Percentiles rank a stretch among this genome's conserved stretches.
phyloP scores from a whole-genome alignment of 441 rosid species.

The Corymbia calophylla region DNA sequence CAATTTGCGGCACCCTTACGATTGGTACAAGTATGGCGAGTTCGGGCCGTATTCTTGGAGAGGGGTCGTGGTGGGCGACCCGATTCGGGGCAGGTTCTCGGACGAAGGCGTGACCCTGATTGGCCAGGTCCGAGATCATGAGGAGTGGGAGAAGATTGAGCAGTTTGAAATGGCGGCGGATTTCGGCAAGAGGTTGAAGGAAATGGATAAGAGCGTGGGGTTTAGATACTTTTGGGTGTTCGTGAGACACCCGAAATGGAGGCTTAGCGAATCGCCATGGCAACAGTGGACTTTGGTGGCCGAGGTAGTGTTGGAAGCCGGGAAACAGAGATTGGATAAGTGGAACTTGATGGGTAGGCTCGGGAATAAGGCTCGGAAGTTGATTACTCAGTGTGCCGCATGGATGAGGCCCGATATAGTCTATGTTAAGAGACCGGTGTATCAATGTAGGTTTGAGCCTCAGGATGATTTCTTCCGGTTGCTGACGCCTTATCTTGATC shows the following conservation, averaged over 20 bases:
- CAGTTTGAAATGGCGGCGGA: conserved; percentile 76
- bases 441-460: conserved; percentile 85
- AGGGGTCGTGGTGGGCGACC: conserved; percentile 87
- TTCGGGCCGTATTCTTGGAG: conserved; percentile 94
- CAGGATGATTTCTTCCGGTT: conserved; percentile 59
- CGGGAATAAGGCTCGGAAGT: conserved; percentile 58
- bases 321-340: conserved; percentile 72
- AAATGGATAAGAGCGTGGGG: conserved; percentile 59
- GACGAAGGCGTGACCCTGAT: conserved; percentile 71
- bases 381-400: conserved; percentile 73
- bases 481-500: conserved; percentile 53
- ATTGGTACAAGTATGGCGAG: conserved; percentile 93
- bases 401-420: conserved; percentile 93
- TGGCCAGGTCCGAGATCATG: conserved; percentile 58
- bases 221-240: conserved; percentile 80
- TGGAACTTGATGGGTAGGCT: conserved; percentile 93
- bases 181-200: conserved; percentile 47
- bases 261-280: conserved; percentile 68
- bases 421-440: conserved; percentile 84
- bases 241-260: conserved; percentile 89
- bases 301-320: conserved; percentile 68
- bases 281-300: conserved; percentile 87
- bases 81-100: conserved; percentile 55
- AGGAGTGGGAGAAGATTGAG: conserved; percentile 81
- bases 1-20: conserved; percentile 63